Evolutionary conservation across 2,329 filamentous ascomycete genomes (phyloP).

Genomic region (Phaeoacremonium minimum): DNA sequence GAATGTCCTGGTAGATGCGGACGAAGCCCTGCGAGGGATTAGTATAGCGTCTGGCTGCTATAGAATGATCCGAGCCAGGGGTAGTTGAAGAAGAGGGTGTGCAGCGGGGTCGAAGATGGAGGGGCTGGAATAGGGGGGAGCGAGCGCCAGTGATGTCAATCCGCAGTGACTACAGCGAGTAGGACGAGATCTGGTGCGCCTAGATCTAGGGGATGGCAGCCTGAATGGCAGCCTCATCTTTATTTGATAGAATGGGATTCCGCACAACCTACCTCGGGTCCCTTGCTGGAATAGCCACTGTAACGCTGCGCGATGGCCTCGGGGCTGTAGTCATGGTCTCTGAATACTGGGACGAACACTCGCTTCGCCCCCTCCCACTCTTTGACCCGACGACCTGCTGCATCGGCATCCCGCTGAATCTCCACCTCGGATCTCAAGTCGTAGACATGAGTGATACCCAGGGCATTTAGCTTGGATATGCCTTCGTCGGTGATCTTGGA

Average conservation of each 20-base stretch:
- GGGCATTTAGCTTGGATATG: conserved; percentile 40
- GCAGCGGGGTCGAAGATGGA: too few relatives aligned
- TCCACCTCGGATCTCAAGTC: conserved; percentile 64
- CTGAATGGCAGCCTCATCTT: too few relatives aligned
- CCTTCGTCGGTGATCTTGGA: conserved; percentile 51
- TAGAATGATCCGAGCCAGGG: too few relatives aligned
- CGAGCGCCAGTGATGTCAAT: too few relatives aligned
- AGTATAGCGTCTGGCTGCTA: too few relatives aligned
- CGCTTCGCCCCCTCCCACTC: conserved; percentile 48
- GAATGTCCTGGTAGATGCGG: conserved; percentile 58
- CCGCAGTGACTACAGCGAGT: too few relatives aligned
- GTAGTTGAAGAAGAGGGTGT: too few relatives aligned
- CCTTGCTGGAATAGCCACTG: conserved; percentile 52
- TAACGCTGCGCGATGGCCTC: conserved; percentile 59
- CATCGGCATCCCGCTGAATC: conserved; percentile 38
- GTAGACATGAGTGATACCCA: conserved; percentile 63
- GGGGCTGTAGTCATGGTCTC: conserved; percentile 55
- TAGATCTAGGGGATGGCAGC: too few relatives aligned
- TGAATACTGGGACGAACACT: conserved; percentile 62
- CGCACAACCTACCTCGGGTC: conserved; percentile 36
- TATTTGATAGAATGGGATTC: too few relatives aligned
- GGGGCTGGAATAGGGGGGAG: too few relatives aligned
- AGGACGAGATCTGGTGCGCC: too few relatives aligned
- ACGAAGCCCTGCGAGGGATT: conserved; percentile 54
- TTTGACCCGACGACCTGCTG: conserved; percentile 26